A percentile compares a stretch with the other conserved stretches of the same genome.
These are phyloP conservation scores for Diaporthe capsici DNA, from an alignment of 2,329 filamentous ascomycete genomes.

Conservation along the genomic window DNA sequence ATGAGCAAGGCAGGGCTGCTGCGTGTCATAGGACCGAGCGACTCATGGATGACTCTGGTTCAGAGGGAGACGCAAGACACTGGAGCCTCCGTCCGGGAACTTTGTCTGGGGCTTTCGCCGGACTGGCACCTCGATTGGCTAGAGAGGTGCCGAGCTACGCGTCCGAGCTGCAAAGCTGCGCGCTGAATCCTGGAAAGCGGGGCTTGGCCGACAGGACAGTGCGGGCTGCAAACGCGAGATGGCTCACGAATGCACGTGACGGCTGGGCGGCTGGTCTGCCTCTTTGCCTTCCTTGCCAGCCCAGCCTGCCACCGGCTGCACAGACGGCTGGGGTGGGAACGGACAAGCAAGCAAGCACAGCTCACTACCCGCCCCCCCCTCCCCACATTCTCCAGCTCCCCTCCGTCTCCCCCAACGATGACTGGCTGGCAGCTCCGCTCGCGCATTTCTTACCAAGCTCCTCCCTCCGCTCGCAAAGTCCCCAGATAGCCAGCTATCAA, in stretches of 20 bases:
- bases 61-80: slow-evolving; percentile 24
- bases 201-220: slow-evolving; percentile 16
- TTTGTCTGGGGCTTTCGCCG: slow-evolving; percentile 33
- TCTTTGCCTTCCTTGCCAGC: neutral
- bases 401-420: slow-evolving; percentile 3
- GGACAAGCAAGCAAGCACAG: neutral
- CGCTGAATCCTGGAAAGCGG: slow-evolving; percentile 21
- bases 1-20: slow-evolving; percentile 32
- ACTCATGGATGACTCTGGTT: slow-evolving; percentile 34
- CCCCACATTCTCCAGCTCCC: slow-evolving; percentile 26
- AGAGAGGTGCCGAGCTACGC: slow-evolving; percentile 38
- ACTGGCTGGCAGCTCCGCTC: slow-evolving; percentile 25
- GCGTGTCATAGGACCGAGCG: slow-evolving; percentile 27
- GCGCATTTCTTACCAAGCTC: slow-evolving; percentile 21
- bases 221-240: slow-evolving; percentile 20
- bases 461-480: slow-evolving; percentile 24
- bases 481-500: slow-evolving; percentile 41
- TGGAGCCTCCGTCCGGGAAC: slow-evolving; percentile 23
- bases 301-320: neutral
- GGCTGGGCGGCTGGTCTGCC: neutral
- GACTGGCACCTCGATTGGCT: slow-evolving; percentile 38
- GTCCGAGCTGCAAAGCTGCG: slow-evolving; percentile 31
- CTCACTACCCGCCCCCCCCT: neutral
- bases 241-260: slow-evolving; percentile 21
- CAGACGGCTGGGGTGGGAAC: neutral